Evolutionary conservation across 495 filamentous ascomycete genomes (phyloP).

Genomic region (Tuber aestivum): DNA sequence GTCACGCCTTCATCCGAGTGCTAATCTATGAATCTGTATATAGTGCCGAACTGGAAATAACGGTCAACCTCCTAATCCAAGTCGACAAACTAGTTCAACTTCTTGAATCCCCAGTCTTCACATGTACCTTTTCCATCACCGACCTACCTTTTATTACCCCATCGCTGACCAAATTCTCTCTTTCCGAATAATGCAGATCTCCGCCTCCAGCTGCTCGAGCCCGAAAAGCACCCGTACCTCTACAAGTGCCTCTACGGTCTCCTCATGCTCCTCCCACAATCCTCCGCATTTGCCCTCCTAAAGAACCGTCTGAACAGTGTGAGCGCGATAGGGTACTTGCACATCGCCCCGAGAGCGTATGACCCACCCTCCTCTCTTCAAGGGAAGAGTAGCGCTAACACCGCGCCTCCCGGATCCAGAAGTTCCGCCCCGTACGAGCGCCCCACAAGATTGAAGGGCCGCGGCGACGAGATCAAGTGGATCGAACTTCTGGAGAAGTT

Average conservation of each 20-base stretch:
- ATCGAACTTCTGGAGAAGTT: slow-evolving; percentile 95
- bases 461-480: slow-evolving; percentile 87
- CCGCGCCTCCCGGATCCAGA: slow-evolving; percentile 7
- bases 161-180: neutral
- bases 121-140: slow-evolving; percentile 54
- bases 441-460: slow-evolving; percentile 71
- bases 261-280: slow-evolving; percentile 95
- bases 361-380: slow-evolving; percentile 45
- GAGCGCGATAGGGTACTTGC: slow-evolving; percentile 91
- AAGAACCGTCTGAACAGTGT: slow-evolving; percentile 97
- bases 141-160: neutral
- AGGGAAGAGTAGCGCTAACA: slow-evolving; percentile 22
- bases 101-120: slow-evolving; percentile 95
- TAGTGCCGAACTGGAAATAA: slow-evolving; percentile 97
- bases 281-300: slow-evolving; percentile 89
- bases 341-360: slow-evolving; percentile 76
- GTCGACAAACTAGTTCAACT: slow-evolving; percentile 98
- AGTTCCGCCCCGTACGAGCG: slow-evolving; percentile 58
- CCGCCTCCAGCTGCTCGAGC: slow-evolving; percentile 93
- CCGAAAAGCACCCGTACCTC: slow-evolving; percentile 88
- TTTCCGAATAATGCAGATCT: slow-evolving; percentile 56
- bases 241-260: slow-evolving; percentile 99
- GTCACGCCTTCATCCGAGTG: slow-evolving; percentile 6
- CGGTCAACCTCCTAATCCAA: slow-evolving; percentile 96
- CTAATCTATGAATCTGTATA: slow-evolving; percentile 44